Evolutionary conservation across 129 eudicot genomes (phyloP).

Genomic region (Cynara cardunculus): DNA sequence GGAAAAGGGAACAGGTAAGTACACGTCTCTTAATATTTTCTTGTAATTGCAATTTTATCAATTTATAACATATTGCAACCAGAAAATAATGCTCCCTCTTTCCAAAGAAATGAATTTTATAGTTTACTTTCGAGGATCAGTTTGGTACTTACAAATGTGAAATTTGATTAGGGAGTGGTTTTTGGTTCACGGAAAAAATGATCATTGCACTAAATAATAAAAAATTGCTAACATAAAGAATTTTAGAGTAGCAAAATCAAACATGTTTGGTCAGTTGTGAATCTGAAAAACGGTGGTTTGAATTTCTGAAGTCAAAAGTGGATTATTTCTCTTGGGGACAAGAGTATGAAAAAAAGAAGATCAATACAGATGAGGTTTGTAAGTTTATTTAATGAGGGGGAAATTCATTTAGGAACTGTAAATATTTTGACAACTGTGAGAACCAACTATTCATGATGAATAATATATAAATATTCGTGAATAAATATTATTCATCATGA

Average conservation of each 20-base stretch:
- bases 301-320: neutral
- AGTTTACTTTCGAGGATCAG: neutral
- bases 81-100: neutral
- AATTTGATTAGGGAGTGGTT: neutral
- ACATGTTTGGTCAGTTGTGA: neutral
- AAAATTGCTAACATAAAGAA: neutral
- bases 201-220: neutral
- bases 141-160: neutral
- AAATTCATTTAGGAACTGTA: neutral
- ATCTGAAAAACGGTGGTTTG: neutral
- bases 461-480: neutral
- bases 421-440: neutral
- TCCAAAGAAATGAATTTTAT: neutral
- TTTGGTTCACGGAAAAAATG: neutral
- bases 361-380: neutral
- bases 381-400: neutral
- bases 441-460: no score
- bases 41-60: neutral
- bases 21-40: neutral
- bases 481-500: neutral
- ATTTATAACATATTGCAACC: neutral
- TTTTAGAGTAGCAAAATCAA: neutral
- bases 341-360: neutral
- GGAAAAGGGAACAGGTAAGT: conserved; percentile 56
- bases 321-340: neutral